Base-by-base conservation (phyloP, 371 early-diverging fungal species). In the Mortierella sp. region DNA sequence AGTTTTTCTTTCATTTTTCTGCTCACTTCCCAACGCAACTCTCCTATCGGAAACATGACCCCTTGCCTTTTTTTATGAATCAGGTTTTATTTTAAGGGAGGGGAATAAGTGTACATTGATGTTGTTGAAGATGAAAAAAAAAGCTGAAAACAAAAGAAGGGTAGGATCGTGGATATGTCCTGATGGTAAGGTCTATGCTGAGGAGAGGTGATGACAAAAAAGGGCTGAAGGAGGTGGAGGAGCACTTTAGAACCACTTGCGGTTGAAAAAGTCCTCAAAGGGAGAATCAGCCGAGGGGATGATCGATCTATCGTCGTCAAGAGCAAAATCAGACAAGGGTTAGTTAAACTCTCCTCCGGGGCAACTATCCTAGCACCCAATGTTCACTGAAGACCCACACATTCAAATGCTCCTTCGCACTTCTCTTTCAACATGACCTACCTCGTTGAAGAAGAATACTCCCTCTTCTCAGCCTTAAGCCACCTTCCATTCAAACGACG, bases 401-500 rank as follows among this genome's bases (percentile, higher is more conserved):
- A n/a, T n/a, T n/a, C n/a, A n/a, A 40, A 40, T 40, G 43, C 6
- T 40, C 6, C 43, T 40, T 40, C 43, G 43, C 43, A 6, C 4
- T 40, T 40, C 43, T 4, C 6, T 40, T 40, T 40, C 43, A 40
- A 34, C 2, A 71, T 14, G 24, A 10, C 40, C 10, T 79, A 80
- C 83, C 83, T 83, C 75, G 76, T 51, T 75, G 74, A 71, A 0
- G 85, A 71, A 19, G 85, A 85, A 72, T 81, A 85, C 70, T 85
- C 85, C 43, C 72, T 77, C 81, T 71, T 85, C 61, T 85, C 85
- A n/a, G 76, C 69, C 76, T 81, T 80, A 76, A 85, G 81, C 85
- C 85, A 85, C 21, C 92, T 87, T 77, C 93, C 93, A 71, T 98
- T 98, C 76, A 97, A 81, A 78, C 90, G 94, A 88, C 94, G 96